Base-by-base conservation (phyloP, 306 rosid species). In the Cucumis sativus region DNA sequence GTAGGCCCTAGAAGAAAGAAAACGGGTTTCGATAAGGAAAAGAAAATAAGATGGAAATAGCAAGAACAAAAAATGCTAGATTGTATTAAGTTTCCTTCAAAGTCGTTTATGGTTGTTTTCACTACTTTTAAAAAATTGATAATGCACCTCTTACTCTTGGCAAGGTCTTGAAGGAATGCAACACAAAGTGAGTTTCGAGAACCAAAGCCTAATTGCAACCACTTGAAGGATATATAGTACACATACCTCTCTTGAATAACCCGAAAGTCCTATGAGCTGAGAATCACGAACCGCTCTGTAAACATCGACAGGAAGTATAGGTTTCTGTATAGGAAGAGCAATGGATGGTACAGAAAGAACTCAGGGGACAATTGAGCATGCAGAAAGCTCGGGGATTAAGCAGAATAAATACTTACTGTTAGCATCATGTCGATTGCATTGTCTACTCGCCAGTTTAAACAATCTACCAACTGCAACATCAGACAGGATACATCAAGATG, bases 171-270 rank as follows among this genome's bases (percentile, higher is more conserved):
- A 40, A 68, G 35, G 55, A 67, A 67, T 41, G 74, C 12, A 10
- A 67, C 6, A 43, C n/a, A 13, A 43, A 21, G 59, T 16, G 45
- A 16, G 76, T 49, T 72, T 47, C 25, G 40, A 15, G 7, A 73
- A 73, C 62, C 21, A 23, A 49, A 47, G 9, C 39, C 39, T 25
- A 25, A 12, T 5, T 25, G 14, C n/a, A 30, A 47, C 10, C 54
- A 70, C 40, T 45, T 20, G 8, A 23, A 69, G 11, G 35, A 73
- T 30, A 52, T 73, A 10, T 33, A 73, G 62, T 33, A 52, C n/a
- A 84, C n/a, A 84, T 79, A 93, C 98, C 98, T 95, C 96, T 85
- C 82, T 90, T 58, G 98, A 89, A 91, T 88, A 89, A 82, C 98
- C 98, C 35, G 97, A 92, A 88, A 90, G 70, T 63, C 98, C 98